Conservation (phyloP, 208 protist species). For the Leishmania tropica region DNA sequence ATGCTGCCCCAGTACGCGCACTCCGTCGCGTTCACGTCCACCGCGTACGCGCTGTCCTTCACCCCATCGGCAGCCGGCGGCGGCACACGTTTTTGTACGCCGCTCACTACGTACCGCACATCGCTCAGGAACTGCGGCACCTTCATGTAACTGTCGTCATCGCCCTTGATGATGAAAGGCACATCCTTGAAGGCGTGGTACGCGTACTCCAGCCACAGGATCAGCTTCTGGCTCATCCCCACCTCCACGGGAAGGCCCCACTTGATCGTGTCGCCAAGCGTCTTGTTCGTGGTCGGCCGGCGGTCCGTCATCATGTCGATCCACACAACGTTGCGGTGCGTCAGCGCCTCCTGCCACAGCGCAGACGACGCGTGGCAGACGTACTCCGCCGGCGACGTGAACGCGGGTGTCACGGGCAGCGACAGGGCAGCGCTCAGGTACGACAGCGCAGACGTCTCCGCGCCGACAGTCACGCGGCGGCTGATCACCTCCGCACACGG, state of each 20-base stretch:
- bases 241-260: conserved; percentile 47
- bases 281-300: conserved; percentile 25
- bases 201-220: conserved; percentile 45
- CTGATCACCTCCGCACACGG: neutral
- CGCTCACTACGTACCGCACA: conserved; percentile 15
- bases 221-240: conserved; percentile 46
- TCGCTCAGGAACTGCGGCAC: conserved; percentile 60
- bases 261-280: conserved; percentile 14
- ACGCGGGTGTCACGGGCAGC: conserved; percentile 15
- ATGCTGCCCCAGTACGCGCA: conserved; percentile 32
- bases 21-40: conserved; percentile 8
- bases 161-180: conserved; percentile 50
- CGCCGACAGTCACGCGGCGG: neutral
- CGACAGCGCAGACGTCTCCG: conserved; percentile 2
- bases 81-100: neutral
- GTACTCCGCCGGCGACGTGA: conserved; percentile 14
- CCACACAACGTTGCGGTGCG: conserved; percentile 36
- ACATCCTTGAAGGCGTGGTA: conserved; percentile 39
- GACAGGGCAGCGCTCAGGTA: neutral
- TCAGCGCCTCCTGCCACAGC: conserved; percentile 41
- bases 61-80: neutral
- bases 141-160: conserved; percentile 58
- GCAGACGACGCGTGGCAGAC: conserved; percentile 29
- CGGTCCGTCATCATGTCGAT: conserved; percentile 41
- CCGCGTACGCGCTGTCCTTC: neutral